Conservation (phyloP, 225 moss, liverwort and hornwort species). For the Takakia lepidozioides region DNA sequence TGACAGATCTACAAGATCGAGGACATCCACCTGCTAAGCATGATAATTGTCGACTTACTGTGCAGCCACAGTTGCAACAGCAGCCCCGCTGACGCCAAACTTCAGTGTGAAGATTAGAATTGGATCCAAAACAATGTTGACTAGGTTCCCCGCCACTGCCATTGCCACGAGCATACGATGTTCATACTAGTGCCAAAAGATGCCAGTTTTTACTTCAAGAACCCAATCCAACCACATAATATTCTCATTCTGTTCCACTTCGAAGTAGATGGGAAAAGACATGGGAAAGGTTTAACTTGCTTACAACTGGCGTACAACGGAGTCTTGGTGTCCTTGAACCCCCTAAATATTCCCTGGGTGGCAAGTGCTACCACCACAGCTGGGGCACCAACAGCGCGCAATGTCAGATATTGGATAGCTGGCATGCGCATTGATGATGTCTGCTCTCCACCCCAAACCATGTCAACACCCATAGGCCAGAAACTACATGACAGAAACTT, state of each 20-base stretch:
- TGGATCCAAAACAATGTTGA: slow-evolving; percentile 75
- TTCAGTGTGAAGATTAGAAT: slow-evolving; percentile 68
- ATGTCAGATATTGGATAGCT: slow-evolving; percentile 67
- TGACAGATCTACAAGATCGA: too few relatives aligned
- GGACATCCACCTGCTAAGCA: background rate
- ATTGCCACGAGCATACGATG: slow-evolving; percentile 1
- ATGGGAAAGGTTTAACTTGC: slow-evolving; percentile 6
- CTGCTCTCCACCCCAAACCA: slow-evolving; percentile 17
- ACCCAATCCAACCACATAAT: too few relatives aligned
- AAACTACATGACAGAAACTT: too few relatives aligned
- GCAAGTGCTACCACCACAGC: slow-evolving; percentile 86
- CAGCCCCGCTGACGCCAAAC: slow-evolving; percentile 82
- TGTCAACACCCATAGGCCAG: too few relatives aligned
- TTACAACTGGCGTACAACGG: slow-evolving; percentile 75
- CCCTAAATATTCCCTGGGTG: slow-evolving; percentile 88
- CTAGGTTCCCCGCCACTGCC: slow-evolving; percentile 81
- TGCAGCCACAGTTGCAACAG: slow-evolving; percentile 72
- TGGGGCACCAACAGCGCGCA: slow-evolving; percentile 81
- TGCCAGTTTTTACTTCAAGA: too few relatives aligned
- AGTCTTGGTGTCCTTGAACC: slow-evolving; percentile 94
- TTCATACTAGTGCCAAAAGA: background rate
- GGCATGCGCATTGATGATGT: slow-evolving; percentile 64
- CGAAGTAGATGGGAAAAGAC: too few relatives aligned
- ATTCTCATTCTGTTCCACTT: too few relatives aligned
- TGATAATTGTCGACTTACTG: slow-evolving; percentile 88